Percentiles rank a stretch among this genome's conserved stretches.
Evolutionary conservation across 1,139 yeast genomes (phyloP).

Genomic region (Yamadazyma membranifaciens): DNA sequence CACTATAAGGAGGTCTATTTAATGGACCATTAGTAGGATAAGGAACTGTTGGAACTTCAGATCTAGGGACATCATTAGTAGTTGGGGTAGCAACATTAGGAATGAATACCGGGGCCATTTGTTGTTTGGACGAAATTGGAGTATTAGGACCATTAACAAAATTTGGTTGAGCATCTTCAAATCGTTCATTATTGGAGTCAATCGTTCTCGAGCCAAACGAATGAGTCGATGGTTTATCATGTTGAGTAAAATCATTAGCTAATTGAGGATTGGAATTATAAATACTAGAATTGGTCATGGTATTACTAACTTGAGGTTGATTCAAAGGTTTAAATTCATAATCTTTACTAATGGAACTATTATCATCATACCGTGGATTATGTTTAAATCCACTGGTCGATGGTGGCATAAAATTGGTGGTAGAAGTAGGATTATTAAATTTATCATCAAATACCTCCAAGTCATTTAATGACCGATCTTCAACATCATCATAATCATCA

Average conservation of each 20-base stretch:
- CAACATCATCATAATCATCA: constrained; percentile 21
- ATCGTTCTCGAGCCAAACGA: constrained; percentile 15
- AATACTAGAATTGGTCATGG: constrained; percentile 21
- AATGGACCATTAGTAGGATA: constrained; percentile 21
- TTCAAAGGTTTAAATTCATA: constrained; percentile 24
- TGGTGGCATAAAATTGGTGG: constrained; percentile 9
- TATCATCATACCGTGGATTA: constrained; percentile 9
- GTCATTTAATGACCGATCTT: constrained; percentile 19
- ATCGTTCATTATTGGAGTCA: constrained; percentile 13
- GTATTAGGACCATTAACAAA: constrained; percentile 33
- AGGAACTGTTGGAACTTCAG: constrained; percentile 20
- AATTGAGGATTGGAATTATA: constrained; percentile 35
- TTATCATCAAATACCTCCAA: constrained; percentile 18
- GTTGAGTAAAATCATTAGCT: constrained; percentile 35
- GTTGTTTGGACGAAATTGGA: constrained; percentile 28
- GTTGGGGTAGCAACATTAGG: constrained; percentile 31
- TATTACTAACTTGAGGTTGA: constrained; percentile 8
- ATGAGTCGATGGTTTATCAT: constrained; percentile 9
- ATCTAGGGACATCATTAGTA: constrained; percentile 22
- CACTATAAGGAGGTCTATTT: constrained; percentile 19
- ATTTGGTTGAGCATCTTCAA: constrained; percentile 22
- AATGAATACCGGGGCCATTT: constrained; percentile 33
- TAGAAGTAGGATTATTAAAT: constrained; percentile 9
- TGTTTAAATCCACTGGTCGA: constrained; percentile 4
- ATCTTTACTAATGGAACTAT: constrained; percentile 27